Conservation (phyloP, 176 grass and related monocot species). For the Aegilops tauschii region DNA sequence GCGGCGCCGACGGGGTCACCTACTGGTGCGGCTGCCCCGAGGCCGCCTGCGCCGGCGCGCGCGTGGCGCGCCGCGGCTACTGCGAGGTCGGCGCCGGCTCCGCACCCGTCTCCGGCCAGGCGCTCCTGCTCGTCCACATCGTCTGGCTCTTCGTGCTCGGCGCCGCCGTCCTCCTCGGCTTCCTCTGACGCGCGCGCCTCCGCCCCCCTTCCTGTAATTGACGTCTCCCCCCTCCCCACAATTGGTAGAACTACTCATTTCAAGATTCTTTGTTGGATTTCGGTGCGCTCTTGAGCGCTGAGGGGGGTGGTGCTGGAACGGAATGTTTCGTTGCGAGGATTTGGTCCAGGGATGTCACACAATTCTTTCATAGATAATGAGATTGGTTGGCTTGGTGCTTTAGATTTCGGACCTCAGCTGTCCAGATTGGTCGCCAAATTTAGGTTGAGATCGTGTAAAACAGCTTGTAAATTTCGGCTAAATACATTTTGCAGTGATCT, state of each 20-base stretch:
- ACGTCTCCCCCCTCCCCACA: no score
- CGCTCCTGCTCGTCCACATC: conserved; percentile 83
- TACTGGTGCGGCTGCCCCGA: conserved; percentile 91
- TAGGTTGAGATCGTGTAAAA: conserved; percentile 27
- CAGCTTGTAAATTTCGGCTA: conserved; percentile 35
- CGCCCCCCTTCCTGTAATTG: neutral
- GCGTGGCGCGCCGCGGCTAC: conserved; percentile 63
- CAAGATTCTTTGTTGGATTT: neutral
- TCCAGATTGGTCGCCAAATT: neutral
- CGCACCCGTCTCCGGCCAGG: conserved; percentile 70
- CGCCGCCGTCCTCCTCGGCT: conserved; percentile 79
- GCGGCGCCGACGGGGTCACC: conserved; percentile 70
- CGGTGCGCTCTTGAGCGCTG: neutral
- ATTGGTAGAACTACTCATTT: neutral
- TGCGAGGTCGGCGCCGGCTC: conserved; percentile 75
- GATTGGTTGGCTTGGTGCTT: neutral
- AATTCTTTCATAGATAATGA: conserved; percentile 37
- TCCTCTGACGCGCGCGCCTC: conserved; percentile 41
- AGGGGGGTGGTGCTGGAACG: neutral
- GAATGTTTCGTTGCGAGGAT: neutral
- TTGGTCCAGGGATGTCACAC: conserved; percentile 14
- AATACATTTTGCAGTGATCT: neutral
- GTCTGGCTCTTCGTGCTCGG: conserved; percentile 94
- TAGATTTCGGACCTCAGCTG: conserved; percentile 1
- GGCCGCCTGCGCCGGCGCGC: conserved; percentile 72